Evolutionary conservation across 1,139 yeast species (phyloP).

Genomic region (Meyerozyma athensensis): DNA sequence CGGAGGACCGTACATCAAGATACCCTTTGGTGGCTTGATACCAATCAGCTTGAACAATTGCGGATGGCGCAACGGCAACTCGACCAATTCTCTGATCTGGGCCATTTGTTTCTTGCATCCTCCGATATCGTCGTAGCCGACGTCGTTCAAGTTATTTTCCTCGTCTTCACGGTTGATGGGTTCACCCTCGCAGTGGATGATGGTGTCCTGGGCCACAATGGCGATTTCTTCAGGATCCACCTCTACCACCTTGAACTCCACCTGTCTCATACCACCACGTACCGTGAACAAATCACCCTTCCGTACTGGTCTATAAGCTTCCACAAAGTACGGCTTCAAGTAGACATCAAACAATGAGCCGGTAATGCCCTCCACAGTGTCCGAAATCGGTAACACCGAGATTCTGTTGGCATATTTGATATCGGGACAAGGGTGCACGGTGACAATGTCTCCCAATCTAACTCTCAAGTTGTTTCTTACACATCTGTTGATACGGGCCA

Average conservation of each 20-base stretch:
- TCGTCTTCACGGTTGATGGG: slow-evolving; percentile 99
- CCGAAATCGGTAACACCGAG: slow-evolving; percentile 96
- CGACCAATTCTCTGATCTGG: slow-evolving; percentile 94
- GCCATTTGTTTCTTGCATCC: slow-evolving; percentile 99
- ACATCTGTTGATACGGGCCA: slow-evolving; percentile 89
- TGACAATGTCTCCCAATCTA: slow-evolving; percentile 86
- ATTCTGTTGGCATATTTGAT: slow-evolving; percentile 92
- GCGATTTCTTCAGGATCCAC: slow-evolving; percentile 98
- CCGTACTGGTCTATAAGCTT: slow-evolving; percentile 97
- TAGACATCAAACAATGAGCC: slow-evolving; percentile 97
- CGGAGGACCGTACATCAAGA: slow-evolving; percentile 97
- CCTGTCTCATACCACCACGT: slow-evolving; percentile 98
- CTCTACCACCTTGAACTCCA: slow-evolving; percentile 96
- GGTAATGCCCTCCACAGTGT: slow-evolving; percentile 95
- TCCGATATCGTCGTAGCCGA: slow-evolving; percentile 98
- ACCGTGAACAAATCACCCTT: slow-evolving; percentile 96
- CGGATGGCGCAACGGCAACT: slow-evolving; percentile 94
- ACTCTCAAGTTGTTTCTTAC: slow-evolving; percentile 94
- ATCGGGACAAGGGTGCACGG: slow-evolving; percentile 95
- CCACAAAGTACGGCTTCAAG: slow-evolving; percentile 96
- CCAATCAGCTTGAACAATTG: slow-evolving; percentile 95
- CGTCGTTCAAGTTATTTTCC: slow-evolving; percentile 92
- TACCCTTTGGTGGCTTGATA: slow-evolving; percentile 96
- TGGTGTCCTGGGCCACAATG: slow-evolving; percentile 96
- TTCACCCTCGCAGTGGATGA: slow-evolving; percentile 98